Evolutionary conservation across 805 yeast genomes (phyloP).

Genomic region (Metschnikowia arizonensis): DNA sequence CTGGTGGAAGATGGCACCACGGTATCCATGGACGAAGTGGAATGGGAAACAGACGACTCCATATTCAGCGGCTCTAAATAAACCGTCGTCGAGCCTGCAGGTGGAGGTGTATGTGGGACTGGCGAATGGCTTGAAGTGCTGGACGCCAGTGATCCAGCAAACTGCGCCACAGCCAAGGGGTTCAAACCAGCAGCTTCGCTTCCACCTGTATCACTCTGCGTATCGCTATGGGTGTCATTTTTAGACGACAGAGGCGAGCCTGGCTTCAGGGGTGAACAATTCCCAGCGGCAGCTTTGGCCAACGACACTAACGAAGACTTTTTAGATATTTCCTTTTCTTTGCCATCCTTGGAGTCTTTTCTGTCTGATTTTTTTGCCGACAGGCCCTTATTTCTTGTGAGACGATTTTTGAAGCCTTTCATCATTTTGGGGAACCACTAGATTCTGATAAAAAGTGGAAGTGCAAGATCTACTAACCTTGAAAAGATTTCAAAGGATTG

Average conservation of each 20-base stretch:
- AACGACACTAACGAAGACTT: constrained; percentile 4
- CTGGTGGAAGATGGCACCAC: constrained; percentile 12
- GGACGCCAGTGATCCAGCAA: constrained; percentile 4
- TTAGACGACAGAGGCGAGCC: constrained; percentile 2
- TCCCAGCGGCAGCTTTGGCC: constrained; percentile 8
- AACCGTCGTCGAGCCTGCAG: background rate
- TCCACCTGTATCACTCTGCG: background rate
- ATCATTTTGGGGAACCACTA: constrained; percentile 62
- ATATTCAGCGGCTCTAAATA: constrained; percentile 5
- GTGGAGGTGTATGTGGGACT: constrained; percentile 6
- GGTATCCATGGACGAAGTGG: background rate
- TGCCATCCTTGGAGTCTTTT: constrained; percentile 36
- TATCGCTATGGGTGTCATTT: constrained; percentile 12
- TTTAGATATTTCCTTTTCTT: constrained; percentile 29
- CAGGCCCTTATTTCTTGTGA: constrained; percentile 40
- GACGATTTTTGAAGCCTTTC: constrained; percentile 67
- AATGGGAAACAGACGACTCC: background rate
- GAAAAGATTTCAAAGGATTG: no score
- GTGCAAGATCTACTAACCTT: no score
- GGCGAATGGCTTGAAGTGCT: background rate
- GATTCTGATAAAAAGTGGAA: no score
- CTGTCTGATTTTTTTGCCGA: constrained; percentile 27
- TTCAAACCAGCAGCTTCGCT: background rate
- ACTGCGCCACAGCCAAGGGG: constrained; percentile 4
- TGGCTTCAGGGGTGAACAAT: constrained; percentile 2